phyloP scores from a whole-genome alignment of 805 yeast species.

The Saturnispora mendoncae region DNA sequence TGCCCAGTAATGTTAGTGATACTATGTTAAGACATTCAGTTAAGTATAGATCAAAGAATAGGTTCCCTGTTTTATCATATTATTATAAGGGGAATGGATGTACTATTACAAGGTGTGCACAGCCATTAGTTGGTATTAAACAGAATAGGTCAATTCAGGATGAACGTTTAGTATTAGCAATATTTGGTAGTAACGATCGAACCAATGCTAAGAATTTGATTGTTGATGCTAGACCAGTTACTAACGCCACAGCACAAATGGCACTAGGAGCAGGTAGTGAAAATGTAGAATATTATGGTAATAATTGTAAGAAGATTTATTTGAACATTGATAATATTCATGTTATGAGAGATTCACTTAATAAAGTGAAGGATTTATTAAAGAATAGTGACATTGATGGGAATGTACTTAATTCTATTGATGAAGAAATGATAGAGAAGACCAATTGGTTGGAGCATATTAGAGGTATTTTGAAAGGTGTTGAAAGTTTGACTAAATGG shows the following conservation, averaged over 20 bases:
- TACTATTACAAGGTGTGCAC: slow-evolving; percentile 81
- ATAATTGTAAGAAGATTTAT: slow-evolving; percentile 50
- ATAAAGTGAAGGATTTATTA: slow-evolving; percentile 51
- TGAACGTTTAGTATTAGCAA: slow-evolving; percentile 69
- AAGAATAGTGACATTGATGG: slow-evolving; percentile 66
- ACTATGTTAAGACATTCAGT: slow-evolving; percentile 75
- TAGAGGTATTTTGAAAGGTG: slow-evolving; percentile 58
- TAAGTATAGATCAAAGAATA: slow-evolving; percentile 72
- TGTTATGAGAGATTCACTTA: slow-evolving; percentile 81
- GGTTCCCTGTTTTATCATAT: slow-evolving; percentile 79
- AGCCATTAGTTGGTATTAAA: slow-evolving; percentile 85
- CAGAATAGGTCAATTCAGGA: slow-evolving; percentile 87
- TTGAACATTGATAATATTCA: slow-evolving; percentile 93
- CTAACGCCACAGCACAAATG: slow-evolving; percentile 93
- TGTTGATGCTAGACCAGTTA: slow-evolving; percentile 85
- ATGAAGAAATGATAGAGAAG: slow-evolving; percentile 48
- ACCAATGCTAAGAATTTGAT: slow-evolving; percentile 42
- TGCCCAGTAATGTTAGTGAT: slow-evolving; percentile 76
- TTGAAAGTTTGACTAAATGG: slow-evolving; percentile 72
- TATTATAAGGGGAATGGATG: slow-evolving; percentile 61
- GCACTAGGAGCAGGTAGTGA: slow-evolving; percentile 99
- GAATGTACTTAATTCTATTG: slow-evolving; percentile 33
- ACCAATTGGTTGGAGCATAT: slow-evolving; percentile 77
- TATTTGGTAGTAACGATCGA: slow-evolving; percentile 52
- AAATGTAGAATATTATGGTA: slow-evolving; percentile 72